phyloP scores from a whole-genome alignment of 2,329 filamentous ascomycete genomes.

The Colletotrichum tropicicola region DNA sequence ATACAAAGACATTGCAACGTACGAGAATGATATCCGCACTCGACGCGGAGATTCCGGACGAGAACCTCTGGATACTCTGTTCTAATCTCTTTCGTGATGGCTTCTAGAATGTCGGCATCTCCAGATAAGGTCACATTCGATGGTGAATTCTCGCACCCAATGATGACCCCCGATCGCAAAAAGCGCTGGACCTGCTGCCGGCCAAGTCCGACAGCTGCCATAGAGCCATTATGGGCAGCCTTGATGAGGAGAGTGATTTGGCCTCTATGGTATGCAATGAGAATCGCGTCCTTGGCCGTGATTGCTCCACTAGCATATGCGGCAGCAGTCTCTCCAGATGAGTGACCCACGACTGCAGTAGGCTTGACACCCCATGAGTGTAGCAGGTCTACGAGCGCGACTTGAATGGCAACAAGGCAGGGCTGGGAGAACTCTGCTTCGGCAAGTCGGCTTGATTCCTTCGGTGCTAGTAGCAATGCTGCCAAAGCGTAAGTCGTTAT shows the following conservation, averaged over 20 bases:
- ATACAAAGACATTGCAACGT: not conserved
- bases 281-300: constrained; percentile 39
- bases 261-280: constrained; percentile 46
- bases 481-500: constrained; percentile 27
- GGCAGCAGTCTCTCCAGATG: constrained; percentile 50
- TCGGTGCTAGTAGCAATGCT: constrained; percentile 21
- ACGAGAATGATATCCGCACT: constrained; percentile 62
- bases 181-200: constrained; percentile 33
- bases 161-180: constrained; percentile 42
- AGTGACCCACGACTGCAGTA: constrained; percentile 46
- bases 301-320: constrained; percentile 45
- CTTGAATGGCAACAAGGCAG: constrained; percentile 56
- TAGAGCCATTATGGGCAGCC: constrained; percentile 48
- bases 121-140: constrained; percentile 58
- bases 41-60: constrained; percentile 56
- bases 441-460: not conserved
- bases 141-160: constrained; percentile 61
- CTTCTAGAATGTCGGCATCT: constrained; percentile 33
- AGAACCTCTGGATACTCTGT: constrained; percentile 48
- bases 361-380: constrained; percentile 40
- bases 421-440: constrained; percentile 54
- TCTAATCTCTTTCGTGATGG: constrained; percentile 32
- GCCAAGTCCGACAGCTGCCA: constrained; percentile 64
- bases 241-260: constrained; percentile 33
- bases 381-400: constrained; percentile 52